Evolutionary conservation across 75 land plant genomes (phyloP).

Genomic region (Selaginella tamariscina): DNA sequence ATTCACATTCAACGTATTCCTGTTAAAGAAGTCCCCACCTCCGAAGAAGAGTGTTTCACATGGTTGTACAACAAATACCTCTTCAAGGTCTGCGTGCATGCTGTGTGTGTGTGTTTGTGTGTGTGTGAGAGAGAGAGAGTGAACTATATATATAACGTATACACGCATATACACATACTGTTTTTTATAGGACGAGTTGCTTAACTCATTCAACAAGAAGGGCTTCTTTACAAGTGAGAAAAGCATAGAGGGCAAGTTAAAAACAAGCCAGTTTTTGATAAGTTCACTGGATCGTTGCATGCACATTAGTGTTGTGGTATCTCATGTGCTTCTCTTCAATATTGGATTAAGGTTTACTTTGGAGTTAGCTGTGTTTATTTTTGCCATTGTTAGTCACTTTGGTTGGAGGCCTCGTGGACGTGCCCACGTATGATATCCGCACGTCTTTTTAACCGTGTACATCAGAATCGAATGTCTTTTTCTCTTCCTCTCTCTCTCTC

Average conservation of each 20-base stretch:
- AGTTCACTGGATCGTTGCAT: conserved; percentile 27
- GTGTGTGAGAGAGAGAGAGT: too few relatives aligned
- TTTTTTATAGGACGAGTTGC: conserved; percentile 60
- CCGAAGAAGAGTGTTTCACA: conserved; percentile 40
- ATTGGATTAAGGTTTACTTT: conserved; percentile 54
- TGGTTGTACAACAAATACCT: conserved; percentile 60
- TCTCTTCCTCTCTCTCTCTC: too few relatives aligned
- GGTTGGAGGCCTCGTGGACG: conserved; percentile 39
- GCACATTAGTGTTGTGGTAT: conserved; percentile 25
- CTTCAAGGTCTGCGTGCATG: too few relatives aligned
- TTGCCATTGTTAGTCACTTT: conserved; percentile 40
- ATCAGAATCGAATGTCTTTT: too few relatives aligned
- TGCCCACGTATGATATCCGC: too few relatives aligned
- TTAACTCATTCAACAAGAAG: conserved; percentile 37
- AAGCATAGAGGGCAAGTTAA: conserved; percentile 39
- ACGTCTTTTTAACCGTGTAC: too few relatives aligned
- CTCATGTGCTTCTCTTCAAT: conserved; percentile 37
- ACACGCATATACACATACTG: too few relatives aligned
- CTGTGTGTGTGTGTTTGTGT: too few relatives aligned
- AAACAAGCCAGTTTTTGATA: conserved; percentile 23
- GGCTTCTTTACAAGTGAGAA: conserved; percentile 53
- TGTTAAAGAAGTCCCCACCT: conserved; percentile 40
- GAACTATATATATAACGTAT: too few relatives aligned
- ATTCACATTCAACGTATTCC: conserved; percentile 59
- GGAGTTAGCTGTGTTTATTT: conserved; percentile 37